phyloP scores from a whole-genome alignment of 495 filamentous ascomycete species.

The Podospora anserina region DNA sequence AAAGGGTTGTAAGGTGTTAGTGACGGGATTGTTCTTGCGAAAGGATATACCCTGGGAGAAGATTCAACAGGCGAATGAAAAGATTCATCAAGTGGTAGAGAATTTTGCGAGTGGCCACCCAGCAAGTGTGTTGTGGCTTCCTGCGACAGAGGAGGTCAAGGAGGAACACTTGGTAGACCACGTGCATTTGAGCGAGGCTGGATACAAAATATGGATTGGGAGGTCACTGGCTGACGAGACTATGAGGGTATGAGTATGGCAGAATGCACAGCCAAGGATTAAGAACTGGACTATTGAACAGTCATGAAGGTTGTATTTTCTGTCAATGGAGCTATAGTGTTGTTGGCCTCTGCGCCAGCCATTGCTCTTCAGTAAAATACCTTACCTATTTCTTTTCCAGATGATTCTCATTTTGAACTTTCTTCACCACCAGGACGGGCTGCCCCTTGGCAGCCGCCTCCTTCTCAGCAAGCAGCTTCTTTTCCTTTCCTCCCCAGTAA shows the following conservation, averaged over 20 bases:
- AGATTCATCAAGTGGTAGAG: slow-evolving; percentile 13
- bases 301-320: no score
- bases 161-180: slow-evolving; percentile 31
- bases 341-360: no score
- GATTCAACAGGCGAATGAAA: slow-evolving; percentile 19
- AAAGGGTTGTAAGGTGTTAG: slow-evolving; percentile 12
- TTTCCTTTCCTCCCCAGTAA: slow-evolving; percentile 47
- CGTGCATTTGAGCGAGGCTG: slow-evolving; percentile 32
- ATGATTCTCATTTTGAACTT: neutral
- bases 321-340: no score
- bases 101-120: slow-evolving; percentile 8
- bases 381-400: neutral
- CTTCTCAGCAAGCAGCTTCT: neutral
- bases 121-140: slow-evolving; percentile 16
- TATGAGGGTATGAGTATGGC: neutral
- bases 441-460: neutral
- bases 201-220: slow-evolving; percentile 28
- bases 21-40: slow-evolving; percentile 23
- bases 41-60: slow-evolving; percentile 15
- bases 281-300: neutral
- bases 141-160: slow-evolving; percentile 6
- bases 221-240: slow-evolving; percentile 9
- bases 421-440: neutral
- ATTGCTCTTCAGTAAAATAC: no score
- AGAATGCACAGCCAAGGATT: neutral